Evolutionary conservation across 495 filamentous ascomycete genomes (phyloP).

Genomic region (Tuber calosporum): DNA sequence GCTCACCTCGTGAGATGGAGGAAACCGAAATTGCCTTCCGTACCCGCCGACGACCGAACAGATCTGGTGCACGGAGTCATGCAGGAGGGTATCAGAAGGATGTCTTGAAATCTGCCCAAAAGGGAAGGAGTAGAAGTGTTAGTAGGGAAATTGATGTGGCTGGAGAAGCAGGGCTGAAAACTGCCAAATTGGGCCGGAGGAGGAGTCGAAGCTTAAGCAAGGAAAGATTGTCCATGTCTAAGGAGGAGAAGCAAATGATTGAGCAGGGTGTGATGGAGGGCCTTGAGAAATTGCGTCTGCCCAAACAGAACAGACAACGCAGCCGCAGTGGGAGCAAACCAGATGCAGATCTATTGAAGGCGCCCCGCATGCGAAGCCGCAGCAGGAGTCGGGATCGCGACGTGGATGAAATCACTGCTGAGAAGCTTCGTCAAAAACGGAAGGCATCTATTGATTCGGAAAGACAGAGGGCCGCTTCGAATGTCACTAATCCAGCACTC

Average conservation of each 20-base stretch:
- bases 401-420: slow-evolving; percentile 45
- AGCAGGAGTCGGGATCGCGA: slow-evolving; percentile 59
- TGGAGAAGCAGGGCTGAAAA: slow-evolving; percentile 40
- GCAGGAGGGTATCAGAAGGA: slow-evolving; percentile 35
- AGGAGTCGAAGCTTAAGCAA: slow-evolving; percentile 67
- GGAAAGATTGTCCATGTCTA: slow-evolving; percentile 57
- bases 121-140: slow-evolving; percentile 36
- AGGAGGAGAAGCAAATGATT: slow-evolving; percentile 60
- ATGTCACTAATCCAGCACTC: slow-evolving; percentile 91
- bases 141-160: slow-evolving; percentile 49
- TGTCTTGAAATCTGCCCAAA: slow-evolving; percentile 19
- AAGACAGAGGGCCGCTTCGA: slow-evolving; percentile 49
- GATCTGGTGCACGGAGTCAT: slow-evolving; percentile 28
- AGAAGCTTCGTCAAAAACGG: slow-evolving; percentile 37
- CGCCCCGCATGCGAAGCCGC: slow-evolving; percentile 47
- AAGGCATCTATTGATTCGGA: slow-evolving; percentile 37
- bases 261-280: slow-evolving; percentile 55
- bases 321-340: slow-evolving; percentile 46
- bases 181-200: slow-evolving; percentile 40
- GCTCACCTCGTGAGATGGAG: slow-evolving; percentile 32
- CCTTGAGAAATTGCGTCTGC: slow-evolving; percentile 42
- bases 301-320: slow-evolving; percentile 45
- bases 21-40: slow-evolving; percentile 23
- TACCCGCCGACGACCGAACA: slow-evolving; percentile 35
- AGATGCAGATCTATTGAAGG: slow-evolving; percentile 36